Base-by-base conservation (phyloP, 1,284 basidiomycete species). In the Rhodofomes roseus region DNA sequence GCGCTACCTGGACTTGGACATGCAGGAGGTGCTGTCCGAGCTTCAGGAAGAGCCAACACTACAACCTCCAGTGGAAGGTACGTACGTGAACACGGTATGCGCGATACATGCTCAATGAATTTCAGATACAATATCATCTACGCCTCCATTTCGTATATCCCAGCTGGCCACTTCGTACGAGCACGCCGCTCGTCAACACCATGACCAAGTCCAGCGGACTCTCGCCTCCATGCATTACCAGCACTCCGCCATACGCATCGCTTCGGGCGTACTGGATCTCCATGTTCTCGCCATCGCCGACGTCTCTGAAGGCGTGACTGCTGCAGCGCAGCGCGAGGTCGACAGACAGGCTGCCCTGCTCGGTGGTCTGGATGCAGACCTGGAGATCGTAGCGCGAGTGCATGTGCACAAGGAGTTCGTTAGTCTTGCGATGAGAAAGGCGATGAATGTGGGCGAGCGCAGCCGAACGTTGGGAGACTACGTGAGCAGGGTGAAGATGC, bases 391-490 rank as follows among this genome's bases (percentile, higher is more conserved):
- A 43, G 77, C 79, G 37, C 79, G 78, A 34, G 84, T 93, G 12
- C 76, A 76, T 54, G 81, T 93, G 7, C 89, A 92, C 67, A 78
- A 80, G 46, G 89, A 91, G 60, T 92, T 93, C 65, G 74, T 92
- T 70, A 89, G 86, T n/a, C 72, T 77, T 3, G 74, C 81, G 1
- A 82, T 85, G 55, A 77, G 86, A 40, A 84, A 80, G 63, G 84
- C 86, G 2, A 87, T 90, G 54, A 87, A 90, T 60, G 76, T 80
- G 0, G 89, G 89, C 1, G 85, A 86, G 54, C 83, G 78, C 56
- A 80, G 79, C 7, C 79, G 90, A 53, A 87, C 85, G n/a, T 71
- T 93, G 56, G 90, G 86, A 7, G 89, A 91, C 69, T 94, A 93
- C 71, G 90, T 94, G 22, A 87, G 85, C 31, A 81, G 79, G 63